Conservation (phyloP, 2,329 filamentous ascomycete species). For the Rugonectria rugulosa region DNA sequence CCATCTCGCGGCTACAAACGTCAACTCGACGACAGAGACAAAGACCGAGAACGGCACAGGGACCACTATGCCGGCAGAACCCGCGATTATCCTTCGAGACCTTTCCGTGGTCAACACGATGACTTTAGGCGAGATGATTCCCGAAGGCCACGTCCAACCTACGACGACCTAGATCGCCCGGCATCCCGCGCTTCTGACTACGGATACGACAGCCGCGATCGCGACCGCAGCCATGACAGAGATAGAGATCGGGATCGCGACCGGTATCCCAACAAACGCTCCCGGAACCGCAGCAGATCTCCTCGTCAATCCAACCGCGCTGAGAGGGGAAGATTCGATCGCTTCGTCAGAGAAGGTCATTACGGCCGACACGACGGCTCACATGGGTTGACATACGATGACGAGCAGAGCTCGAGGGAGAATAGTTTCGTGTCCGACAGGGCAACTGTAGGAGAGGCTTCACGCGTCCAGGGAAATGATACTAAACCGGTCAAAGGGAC, state of each 20-base stretch:
- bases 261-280: slow-evolving; percentile 60
- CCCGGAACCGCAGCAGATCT: slow-evolving; percentile 63
- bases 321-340: slow-evolving; percentile 46
- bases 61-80: slow-evolving; percentile 59
- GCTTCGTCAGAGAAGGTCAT: slow-evolving; percentile 42
- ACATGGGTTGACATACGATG: slow-evolving; percentile 50
- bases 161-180: slow-evolving; percentile 66
- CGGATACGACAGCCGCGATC: slow-evolving; percentile 61
- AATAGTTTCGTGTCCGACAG: slow-evolving; percentile 68
- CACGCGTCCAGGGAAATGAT: slow-evolving; percentile 66
- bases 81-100: slow-evolving; percentile 60
- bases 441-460: slow-evolving; percentile 65
- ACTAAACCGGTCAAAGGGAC: slow-evolving; percentile 71
- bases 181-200: slow-evolving; percentile 50
- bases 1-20: slow-evolving; percentile 75
- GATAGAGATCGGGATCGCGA: slow-evolving; percentile 53
- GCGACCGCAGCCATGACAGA: slow-evolving; percentile 48
- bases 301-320: slow-evolving; percentile 52
- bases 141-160: slow-evolving; percentile 56
- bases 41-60: slow-evolving; percentile 47
- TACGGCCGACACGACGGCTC: slow-evolving; percentile 35
- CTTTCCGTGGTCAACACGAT: slow-evolving; percentile 70
- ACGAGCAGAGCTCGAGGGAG: slow-evolving; percentile 54
- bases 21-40: slow-evolving; percentile 67
- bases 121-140: slow-evolving; percentile 57